Conservation (phyloP, 352 stramenopile genomes). For the Elongisporangium senticosum region DNA sequence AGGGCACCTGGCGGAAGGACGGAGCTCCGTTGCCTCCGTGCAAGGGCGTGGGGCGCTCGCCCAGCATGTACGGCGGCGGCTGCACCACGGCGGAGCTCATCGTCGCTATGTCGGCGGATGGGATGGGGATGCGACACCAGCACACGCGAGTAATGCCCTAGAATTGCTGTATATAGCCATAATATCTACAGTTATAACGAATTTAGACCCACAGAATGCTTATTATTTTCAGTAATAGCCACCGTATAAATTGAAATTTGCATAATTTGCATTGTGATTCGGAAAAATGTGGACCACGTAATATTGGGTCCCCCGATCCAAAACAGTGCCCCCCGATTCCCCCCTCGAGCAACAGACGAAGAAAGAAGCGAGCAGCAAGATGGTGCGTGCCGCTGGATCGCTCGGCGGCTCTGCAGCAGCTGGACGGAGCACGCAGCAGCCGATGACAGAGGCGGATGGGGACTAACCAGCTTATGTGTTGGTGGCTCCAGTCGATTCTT, state of each 20-base stretch:
- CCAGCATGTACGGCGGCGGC: slow-evolving; percentile 74
- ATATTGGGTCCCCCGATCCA: not conserved
- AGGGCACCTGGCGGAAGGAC: slow-evolving; percentile 76
- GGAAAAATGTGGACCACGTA: not conserved
- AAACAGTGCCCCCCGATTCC: not conserved
- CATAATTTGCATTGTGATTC: not conserved
- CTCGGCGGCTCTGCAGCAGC: not conserved
- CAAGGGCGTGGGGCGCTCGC: slow-evolving; percentile 54
- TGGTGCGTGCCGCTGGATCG: slow-evolving; percentile 1
- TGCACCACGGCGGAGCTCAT: slow-evolving; percentile 34
- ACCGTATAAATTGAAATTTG: not conserved
- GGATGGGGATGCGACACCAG: not conserved
- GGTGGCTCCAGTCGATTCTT: slow-evolving; percentile 58
- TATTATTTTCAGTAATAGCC: no score
- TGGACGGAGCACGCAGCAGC: not conserved
- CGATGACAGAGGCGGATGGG: not conserved
- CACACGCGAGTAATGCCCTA: not conserved
- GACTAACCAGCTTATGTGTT: not conserved
- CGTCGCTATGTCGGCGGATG: not conserved
- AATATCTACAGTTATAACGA: no score
- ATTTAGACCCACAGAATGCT: no score
- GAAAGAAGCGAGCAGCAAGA: slow-evolving; percentile 1
- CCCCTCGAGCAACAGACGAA: not conserved
- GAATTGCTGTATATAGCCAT: not conserved
- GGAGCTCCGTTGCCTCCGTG: slow-evolving; percentile 45